Conservation (phyloP, 1,139 yeast genomes). For the Sugiyamaella neomexicana region DNA sequence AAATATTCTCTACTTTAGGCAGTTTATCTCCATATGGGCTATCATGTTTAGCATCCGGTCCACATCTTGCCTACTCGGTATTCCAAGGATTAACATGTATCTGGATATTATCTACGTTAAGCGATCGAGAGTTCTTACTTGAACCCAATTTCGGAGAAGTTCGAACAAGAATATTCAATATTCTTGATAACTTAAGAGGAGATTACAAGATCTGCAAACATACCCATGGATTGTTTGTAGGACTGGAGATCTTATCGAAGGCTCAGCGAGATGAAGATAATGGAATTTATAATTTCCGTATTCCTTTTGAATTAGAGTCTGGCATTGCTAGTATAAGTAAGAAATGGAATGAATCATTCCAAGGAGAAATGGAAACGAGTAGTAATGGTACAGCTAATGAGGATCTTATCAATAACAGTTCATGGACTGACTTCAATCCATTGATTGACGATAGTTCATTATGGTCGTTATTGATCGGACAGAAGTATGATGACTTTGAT, state of each 20-base stretch:
- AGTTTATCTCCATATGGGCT: conserved; percentile 13
- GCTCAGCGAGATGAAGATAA: conserved; percentile 15
- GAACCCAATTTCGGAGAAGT: conserved; percentile 16
- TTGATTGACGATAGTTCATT: conserved; percentile 6
- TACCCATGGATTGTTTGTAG: conserved; percentile 15
- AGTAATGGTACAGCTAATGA: neutral
- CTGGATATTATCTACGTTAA: conserved; percentile 14
- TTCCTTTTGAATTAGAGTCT: conserved; percentile 14
- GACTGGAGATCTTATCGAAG: conserved; percentile 13
- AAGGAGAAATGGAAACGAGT: neutral
- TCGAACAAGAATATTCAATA: conserved; percentile 1
- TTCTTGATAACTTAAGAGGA: conserved; percentile 10
- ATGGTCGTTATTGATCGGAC: conserved; percentile 9
- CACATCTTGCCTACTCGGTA: conserved; percentile 13
- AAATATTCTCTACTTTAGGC: conserved; percentile 12
- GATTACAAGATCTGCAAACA: conserved; percentile 15
- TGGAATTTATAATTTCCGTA: conserved; percentile 7
- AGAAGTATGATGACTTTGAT: conserved; percentile 12
- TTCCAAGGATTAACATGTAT: conserved; percentile 17
- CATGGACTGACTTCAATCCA: conserved; percentile 14
- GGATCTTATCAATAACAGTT: too few species aligned
- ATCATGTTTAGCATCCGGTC: conserved; percentile 14
- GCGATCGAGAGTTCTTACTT: conserved; percentile 10
- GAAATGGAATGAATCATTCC: conserved; percentile 13
- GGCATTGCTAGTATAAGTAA: conserved; percentile 13